Conservation (phyloP, 768 basidiomycete species). For the Leucocoprinus leucothites region DNA sequence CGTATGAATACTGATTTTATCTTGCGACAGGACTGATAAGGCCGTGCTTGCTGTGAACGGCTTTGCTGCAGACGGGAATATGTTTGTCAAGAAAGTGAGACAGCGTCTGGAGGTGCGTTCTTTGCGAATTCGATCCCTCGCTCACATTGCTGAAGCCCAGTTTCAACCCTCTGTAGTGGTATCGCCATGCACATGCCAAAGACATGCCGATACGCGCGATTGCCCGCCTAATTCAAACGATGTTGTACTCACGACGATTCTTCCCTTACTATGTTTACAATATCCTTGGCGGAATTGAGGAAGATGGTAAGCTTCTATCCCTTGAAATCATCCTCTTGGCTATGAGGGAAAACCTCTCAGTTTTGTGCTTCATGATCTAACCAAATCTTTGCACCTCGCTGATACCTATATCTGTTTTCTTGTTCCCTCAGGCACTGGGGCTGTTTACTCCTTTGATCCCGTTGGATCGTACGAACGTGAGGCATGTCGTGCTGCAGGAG, state of each 20-base stretch:
- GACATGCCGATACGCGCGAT: slow-evolving; percentile 97
- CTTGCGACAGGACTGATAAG: slow-evolving; percentile 71
- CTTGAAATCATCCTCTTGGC: slow-evolving; percentile 15
- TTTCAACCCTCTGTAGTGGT: slow-evolving; percentile 63
- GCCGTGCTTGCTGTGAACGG: slow-evolving; percentile 95
- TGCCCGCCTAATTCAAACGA: slow-evolving; percentile 97
- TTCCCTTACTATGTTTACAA: slow-evolving; percentile 99
- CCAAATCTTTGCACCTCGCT: slow-evolving; percentile 13
- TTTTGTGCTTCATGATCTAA: slow-evolving; percentile 7
- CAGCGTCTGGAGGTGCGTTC: slow-evolving; percentile 87
- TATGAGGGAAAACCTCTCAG: slow-evolving; percentile 5
- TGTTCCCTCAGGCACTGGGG: slow-evolving; percentile 71
- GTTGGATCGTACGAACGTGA: slow-evolving; percentile 98
- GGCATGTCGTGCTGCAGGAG: slow-evolving; percentile 93
- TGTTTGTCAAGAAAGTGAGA: slow-evolving; percentile 95
- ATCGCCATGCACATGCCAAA: slow-evolving; percentile 94
- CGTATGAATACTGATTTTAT: slow-evolving; percentile 10
- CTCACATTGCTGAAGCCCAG: neutral
- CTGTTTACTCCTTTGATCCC: slow-evolving; percentile 99
- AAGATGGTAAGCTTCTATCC: slow-evolving; percentile 69
- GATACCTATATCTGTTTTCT: slow-evolving; percentile 18
- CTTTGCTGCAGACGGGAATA: slow-evolving; percentile 95
- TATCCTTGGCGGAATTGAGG: slow-evolving; percentile 94
- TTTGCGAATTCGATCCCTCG: slow-evolving; percentile 4
- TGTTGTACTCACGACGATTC: slow-evolving; percentile 94